Base-by-base conservation (phyloP, 257 asterid species). In the Ballota nigra region DNA sequence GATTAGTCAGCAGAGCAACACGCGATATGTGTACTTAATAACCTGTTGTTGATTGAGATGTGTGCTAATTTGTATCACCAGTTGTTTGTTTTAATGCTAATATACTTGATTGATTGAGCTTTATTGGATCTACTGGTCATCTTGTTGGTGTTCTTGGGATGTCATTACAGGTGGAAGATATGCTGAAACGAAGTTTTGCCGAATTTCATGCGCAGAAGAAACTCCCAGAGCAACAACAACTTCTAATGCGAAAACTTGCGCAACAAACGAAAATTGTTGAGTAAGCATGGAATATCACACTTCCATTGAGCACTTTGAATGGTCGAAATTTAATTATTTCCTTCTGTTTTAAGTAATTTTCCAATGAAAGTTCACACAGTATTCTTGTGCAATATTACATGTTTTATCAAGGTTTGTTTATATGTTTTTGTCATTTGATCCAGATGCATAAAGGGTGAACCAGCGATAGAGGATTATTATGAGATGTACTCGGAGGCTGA, bases 121-220 rank as follows among this genome's bases (percentile, higher is more conserved):
- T 63, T 53, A 60, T 15, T 69, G 7, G 18, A 69, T 9, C 68
- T 12, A 49, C 29, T 52, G 43, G 15, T 66, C 81, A 61, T 34
- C 68, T 74, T 63, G 20, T 61, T 75, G 75, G 28, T 45, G 61
- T 74, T 41, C 22, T 71, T 72, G 40, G 65, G 29, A 66, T 38
- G 45, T 70, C 65, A 70, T 68, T 83, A 72, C 88, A 94, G 99
- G 96, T 94, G 81, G 99, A 94, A 83, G 99, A 94, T 81, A 94
- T 94, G 99, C 88, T 94, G 78, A 94, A 94, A 83, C 83, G 98
- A 84, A 94, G 99, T 86, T 91, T 94, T 74, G 99, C 99, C 33
- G 99, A 94, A 86, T 94, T 94, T 86, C 99, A 94, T 75, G 89
- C 99, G 55, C 99, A 94, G 86, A 89, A 85, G 83, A 94, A 94